Base-by-base conservation (phyloP, 306 rosid species). In the Inga laurina region DNA sequence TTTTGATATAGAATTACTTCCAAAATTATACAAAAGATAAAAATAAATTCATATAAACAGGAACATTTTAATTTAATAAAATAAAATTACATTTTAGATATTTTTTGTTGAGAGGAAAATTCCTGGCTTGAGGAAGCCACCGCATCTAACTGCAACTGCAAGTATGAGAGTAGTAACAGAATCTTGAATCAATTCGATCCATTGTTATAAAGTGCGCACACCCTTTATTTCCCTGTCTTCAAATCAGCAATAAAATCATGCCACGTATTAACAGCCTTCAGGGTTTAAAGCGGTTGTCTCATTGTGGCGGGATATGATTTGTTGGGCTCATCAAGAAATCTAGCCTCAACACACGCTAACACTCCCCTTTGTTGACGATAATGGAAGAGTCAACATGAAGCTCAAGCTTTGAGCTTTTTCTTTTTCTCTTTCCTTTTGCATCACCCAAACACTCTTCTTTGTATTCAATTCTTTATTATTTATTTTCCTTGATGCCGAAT, bases 401-500 rank as follows among this genome's bases (percentile, higher is more conserved):
- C 79, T 49, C 82, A 39, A 19, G 43, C 68, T 65, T 59, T 21
- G 81, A 43, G 24, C 78, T 68, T 64, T 76, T 49, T 21, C 74
- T 21, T 43, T 71, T 76, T 74, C 79, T 12, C 64, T 79, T 76
- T 64, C 80, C 30, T 66, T 88, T 88, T 83, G 37, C 88, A 71
- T 75, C 79, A 79, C 82, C 86, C 88, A 83, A 87, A 90, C 92
- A 61, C 32, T 15, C 54, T 51, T 22, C 11, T 65, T 39, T 52
- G 78, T 78, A 73, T 22, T 81, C 43, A 62, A 10, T 62, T 10
- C 3, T 80, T 68, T 72, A 34, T 73, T 72, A 54, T 69, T 44
- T 52, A 65, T 43, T 49, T 79, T 32, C 27, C 32, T 44, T 75
- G 27, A 75, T 8, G 18, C 48, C 21, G 19, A 34, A 32, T 52